phyloP scores from a whole-genome alignment of 2,329 filamentous ascomycete genomes.

The Neopestalotiopsis clavispora region DNA sequence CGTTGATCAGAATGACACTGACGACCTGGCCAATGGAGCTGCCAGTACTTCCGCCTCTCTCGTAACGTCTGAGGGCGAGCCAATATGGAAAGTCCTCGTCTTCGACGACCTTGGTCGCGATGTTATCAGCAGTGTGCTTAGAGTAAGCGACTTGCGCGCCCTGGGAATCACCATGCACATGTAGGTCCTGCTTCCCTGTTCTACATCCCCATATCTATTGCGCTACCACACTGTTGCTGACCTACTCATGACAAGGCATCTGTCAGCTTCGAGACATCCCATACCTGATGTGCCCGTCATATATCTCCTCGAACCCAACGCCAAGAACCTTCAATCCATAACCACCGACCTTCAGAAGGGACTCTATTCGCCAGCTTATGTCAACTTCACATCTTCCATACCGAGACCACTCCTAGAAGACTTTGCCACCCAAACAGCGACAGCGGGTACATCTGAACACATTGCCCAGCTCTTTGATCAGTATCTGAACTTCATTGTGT shows the following conservation, averaged over 20 bases:
- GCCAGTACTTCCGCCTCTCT: constrained; percentile 77
- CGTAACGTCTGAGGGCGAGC: constrained; percentile 84
- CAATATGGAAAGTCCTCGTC: constrained; percentile 96
- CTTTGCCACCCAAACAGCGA: constrained; percentile 86
- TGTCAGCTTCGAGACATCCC: constrained; percentile 79
- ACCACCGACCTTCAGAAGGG: constrained; percentile 84
- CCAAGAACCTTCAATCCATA: constrained; percentile 80
- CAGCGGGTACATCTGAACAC: constrained; percentile 83
- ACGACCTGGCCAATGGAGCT: constrained; percentile 69
- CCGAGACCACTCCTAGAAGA: constrained; percentile 90
- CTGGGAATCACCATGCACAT: constrained; percentile 98
- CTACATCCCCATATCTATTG: background rate
- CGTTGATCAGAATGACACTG: constrained; percentile 60
- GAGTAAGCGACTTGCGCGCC: constrained; percentile 88
- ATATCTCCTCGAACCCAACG: constrained; percentile 91
- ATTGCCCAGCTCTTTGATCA: constrained; percentile 95
- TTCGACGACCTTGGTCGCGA: constrained; percentile 92
- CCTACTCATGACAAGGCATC: constrained; percentile 61
- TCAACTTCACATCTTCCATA: constrained; percentile 96
- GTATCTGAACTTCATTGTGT: constrained; percentile 96
- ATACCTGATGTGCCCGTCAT: constrained; percentile 97
- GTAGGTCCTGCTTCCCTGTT: constrained; percentile 51
- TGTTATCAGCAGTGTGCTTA: constrained; percentile 94
- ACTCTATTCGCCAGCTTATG: constrained; percentile 90
- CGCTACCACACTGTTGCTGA: constrained; percentile 26